Conservation (phyloP, 2,329 filamentous ascomycete genomes). For the Didymella lethalis region DNA sequence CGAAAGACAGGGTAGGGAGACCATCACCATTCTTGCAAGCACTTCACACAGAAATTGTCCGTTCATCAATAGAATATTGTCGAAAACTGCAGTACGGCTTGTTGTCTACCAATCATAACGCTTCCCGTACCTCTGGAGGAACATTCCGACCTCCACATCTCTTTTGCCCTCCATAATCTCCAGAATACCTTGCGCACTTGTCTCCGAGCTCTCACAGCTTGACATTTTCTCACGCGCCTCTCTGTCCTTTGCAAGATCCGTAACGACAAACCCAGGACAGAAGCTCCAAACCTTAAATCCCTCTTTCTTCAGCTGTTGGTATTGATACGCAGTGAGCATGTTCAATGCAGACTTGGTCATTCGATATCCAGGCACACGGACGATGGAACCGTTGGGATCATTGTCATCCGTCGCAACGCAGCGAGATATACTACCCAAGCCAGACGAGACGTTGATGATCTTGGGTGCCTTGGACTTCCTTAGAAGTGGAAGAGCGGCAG, state of each 20-base stretch:
- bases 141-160: conserved; percentile 39
- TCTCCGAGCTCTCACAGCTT: conserved; percentile 40
- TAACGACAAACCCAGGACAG: conserved; percentile 45
- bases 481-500: conserved; percentile 46
- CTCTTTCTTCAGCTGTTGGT: conserved; percentile 50
- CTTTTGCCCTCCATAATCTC: conserved; percentile 44
- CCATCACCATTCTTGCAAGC: not conserved
- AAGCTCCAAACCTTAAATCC: conserved; percentile 42
- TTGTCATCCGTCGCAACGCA: conserved; percentile 27
- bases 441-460: conserved; percentile 50
- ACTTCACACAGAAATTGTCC: not conserved
- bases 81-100: not conserved
- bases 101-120: conserved; percentile 33
- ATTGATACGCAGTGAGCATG: conserved; percentile 45
- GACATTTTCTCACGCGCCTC: conserved; percentile 28
- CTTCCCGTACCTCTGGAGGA: conserved; percentile 35
- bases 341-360: conserved; percentile 50
- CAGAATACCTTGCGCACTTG: conserved; percentile 43
- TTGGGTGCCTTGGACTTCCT: conserved; percentile 38
- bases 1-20: not conserved
- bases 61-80: not conserved
- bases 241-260: conserved; percentile 34
- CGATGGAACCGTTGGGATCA: conserved; percentile 2
- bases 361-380: conserved; percentile 36
- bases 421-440: conserved; percentile 42